Evolutionary conservation across 495 filamentous ascomycete species (phyloP).

Genomic region (Podospora pseudopauciseta): DNA sequence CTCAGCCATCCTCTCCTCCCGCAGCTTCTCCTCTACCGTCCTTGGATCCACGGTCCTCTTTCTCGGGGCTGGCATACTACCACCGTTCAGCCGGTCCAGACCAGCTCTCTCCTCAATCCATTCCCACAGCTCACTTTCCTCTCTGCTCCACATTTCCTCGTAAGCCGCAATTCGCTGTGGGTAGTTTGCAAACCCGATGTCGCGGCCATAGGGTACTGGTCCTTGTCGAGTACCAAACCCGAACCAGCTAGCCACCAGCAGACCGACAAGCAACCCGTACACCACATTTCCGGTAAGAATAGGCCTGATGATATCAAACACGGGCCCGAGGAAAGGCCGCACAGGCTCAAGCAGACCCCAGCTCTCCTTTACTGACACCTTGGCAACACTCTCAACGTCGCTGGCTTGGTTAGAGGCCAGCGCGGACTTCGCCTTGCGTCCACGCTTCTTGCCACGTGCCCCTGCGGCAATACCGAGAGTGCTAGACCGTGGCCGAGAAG

Average conservation of each 20-base stretch:
- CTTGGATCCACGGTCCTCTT: constrained; percentile 43
- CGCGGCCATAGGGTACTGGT: constrained; percentile 33
- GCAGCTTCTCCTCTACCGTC: constrained; percentile 52
- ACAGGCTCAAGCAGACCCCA: constrained; percentile 85
- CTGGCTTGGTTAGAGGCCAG: constrained; percentile 39
- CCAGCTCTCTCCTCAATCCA: constrained; percentile 91
- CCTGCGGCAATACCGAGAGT: constrained; percentile 34
- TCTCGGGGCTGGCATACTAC: constrained; percentile 34
- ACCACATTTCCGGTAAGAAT: constrained; percentile 67
- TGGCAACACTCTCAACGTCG: constrained; percentile 46
- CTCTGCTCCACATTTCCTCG: constrained; percentile 86
- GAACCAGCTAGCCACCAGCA: constrained; percentile 57
- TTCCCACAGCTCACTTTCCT: constrained; percentile 90
- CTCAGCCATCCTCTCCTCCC: constrained; percentile 71
- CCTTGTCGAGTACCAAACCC: constrained; percentile 44
- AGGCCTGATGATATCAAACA: constrained; percentile 65
- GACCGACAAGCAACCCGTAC: constrained; percentile 56
- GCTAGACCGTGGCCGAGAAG: constrained; percentile 54
- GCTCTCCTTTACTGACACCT: constrained; percentile 40
- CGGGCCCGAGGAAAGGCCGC: constrained; percentile 63
- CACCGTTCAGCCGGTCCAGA: constrained; percentile 56
- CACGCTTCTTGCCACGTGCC: constrained; percentile 44
- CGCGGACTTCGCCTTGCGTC: constrained; percentile 55
- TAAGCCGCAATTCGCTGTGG: constrained; percentile 78
- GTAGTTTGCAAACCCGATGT: constrained; percentile 38